Base-by-base conservation (phyloP, 306 rosid genomes). In the Quercus agrifolia region DNA sequence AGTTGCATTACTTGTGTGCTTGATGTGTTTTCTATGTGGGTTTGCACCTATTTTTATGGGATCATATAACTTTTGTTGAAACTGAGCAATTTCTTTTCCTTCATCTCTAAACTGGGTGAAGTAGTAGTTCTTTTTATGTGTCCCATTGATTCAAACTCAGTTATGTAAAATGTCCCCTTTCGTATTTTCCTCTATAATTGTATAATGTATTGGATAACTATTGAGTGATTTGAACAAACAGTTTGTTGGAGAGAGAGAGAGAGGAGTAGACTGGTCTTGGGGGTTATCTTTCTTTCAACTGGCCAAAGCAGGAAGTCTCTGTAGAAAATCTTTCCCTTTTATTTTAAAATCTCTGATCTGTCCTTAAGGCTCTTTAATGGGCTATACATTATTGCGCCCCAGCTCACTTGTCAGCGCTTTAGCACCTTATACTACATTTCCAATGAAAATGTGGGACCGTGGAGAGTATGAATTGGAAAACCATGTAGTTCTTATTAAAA, bases 371-470 rank as follows among this genome's bases (percentile, higher is more conserved):
- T 80, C 76, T 61, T 46, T 49, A 57, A 72, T 75, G 80, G 75
- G 73, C 46, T 80, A 80, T 73, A 56, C 46, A 31, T 66, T 79
- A 54, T 49, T 80, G 87, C 85, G 54, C 71, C 75, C 78, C 87
- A 86, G 87, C 87, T 83, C 83, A 83, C 77, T 73, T 56, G 72
- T 51, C 68, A 62, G 71, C 56, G 58, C 21, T 74, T 78, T 71
- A 54, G 58, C 76, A 46, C 27, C 63, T 81, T 49, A 56, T 71
- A 76, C 80, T 73, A 44, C 73, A 78, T 54, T 44, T 25, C 52
- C 76, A 10, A 28, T 2, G 7, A 71, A 44, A 63, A 54, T 44
- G 57, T 51, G 73, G 63, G 77, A 86, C 86, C 82, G 7, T 3
- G 9, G 17, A 28, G 33, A 28, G 35, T 10, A 31, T 74, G 71